phyloP scores from a whole-genome alignment of 345 rosid genomes.

The Hibiscus syriacus region DNA sequence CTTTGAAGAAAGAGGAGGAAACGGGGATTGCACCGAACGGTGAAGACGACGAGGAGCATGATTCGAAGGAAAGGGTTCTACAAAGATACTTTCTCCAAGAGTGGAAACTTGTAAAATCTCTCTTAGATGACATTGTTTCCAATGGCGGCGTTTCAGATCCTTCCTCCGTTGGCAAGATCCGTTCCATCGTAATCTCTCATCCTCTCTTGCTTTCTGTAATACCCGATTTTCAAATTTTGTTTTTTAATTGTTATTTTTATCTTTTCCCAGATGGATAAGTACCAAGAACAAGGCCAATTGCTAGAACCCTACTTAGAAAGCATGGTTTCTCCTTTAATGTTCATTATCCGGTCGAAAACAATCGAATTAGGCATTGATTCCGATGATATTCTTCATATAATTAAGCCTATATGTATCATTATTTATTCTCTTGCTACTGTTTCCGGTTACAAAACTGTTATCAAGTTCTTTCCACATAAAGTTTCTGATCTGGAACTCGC shows the following conservation, averaged over 20 bases:
- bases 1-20: conserved; percentile 17
- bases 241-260: neutral
- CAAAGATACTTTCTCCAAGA: conserved; percentile 79
- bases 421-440: conserved; percentile 81
- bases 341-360: conserved; percentile 50
- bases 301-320: conserved; percentile 87
- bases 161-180: conserved; percentile 62
- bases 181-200: conserved; percentile 52
- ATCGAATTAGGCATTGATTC: conserved; percentile 43
- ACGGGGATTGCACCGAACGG: conserved; percentile 5
- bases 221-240: neutral
- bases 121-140: conserved; percentile 58
- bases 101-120: conserved; percentile 75
- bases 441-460: conserved; percentile 81
- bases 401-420: conserved; percentile 71
- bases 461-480: conserved; percentile 89
- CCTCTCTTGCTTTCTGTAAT: neutral
- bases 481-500: conserved; percentile 92
- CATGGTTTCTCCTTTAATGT: conserved; percentile 78
- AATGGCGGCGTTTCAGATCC: conserved; percentile 52
- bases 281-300: conserved; percentile 84
- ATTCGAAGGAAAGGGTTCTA: conserved; percentile 57
- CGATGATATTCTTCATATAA: conserved; percentile 43
- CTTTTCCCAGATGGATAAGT: conserved; percentile 65
- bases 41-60: conserved; percentile 77